phyloP scores from a whole-genome alignment of 352 stramenopile genomes.

The Phytophthora pinifolia region DNA sequence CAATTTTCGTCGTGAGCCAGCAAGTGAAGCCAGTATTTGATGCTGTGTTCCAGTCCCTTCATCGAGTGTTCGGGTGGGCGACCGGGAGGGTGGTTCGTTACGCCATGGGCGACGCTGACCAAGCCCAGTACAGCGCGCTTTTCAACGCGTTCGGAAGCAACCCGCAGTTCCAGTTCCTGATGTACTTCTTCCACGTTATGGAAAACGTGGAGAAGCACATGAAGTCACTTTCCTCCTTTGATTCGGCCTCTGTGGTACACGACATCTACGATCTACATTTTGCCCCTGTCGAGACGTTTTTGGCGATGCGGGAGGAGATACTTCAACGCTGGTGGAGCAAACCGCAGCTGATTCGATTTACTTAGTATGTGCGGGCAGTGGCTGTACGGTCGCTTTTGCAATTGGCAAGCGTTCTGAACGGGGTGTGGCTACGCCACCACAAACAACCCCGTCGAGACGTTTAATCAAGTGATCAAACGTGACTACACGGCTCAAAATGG shows the following conservation, averaged over 20 bases:
- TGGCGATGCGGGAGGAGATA: too few relatives aligned
- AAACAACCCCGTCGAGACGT: too few relatives aligned
- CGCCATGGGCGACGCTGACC: constrained; percentile 19
- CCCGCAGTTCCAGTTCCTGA: not conserved
- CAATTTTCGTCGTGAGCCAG: not conserved
- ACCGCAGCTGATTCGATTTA: too few relatives aligned
- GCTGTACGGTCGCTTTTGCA: too few relatives aligned
- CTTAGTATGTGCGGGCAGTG: too few relatives aligned
- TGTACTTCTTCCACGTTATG: constrained; percentile 29
- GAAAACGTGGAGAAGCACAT: constrained; percentile 17
- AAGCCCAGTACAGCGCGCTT: constrained; percentile 1
- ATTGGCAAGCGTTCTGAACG: too few relatives aligned
- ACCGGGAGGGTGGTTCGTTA: not conserved
- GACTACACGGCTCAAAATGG: constrained; percentile 16
- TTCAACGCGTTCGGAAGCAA: not conserved
- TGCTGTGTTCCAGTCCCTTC: not conserved
- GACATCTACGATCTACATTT: too few relatives aligned
- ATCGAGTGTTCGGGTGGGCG: not conserved
- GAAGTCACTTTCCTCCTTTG: constrained; percentile 1
- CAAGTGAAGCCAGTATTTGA: not conserved
- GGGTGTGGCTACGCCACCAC: too few relatives aligned
- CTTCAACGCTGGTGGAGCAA: too few relatives aligned
- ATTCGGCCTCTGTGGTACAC: not conserved
- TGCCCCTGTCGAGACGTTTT: too few relatives aligned
- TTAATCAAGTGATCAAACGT: constrained; percentile 22